Evolutionary conservation across 495 filamentous ascomycete genomes (phyloP), one percentile per base, ranked within the genome.

Genomic region (Clavariopsis aquatica): DNA sequence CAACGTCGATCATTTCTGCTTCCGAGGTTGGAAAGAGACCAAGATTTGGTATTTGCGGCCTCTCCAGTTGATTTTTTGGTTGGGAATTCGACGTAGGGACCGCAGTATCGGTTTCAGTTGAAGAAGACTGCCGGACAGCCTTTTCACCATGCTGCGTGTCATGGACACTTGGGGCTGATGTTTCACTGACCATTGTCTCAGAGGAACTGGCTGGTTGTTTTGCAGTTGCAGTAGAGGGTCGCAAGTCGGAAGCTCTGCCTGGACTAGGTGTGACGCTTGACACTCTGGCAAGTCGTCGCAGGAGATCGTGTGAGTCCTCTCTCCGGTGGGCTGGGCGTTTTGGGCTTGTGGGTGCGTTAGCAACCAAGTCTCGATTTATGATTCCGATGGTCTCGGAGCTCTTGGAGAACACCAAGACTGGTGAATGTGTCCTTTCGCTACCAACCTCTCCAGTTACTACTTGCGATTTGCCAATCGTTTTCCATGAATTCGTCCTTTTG

Each of bases 271-370:
- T 68, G 17, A 19, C 77, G 67, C 82, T 89, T 22, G 86, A 82
- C 20, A 82, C 82, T 69, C 84, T 78, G 2, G 87, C 84, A 7
- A 93, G 78, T 55, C 79, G 83, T 52, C 82, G 83, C 61, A 91
- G 78, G 31, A 91, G 73, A 57, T 88, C 85, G 31, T 83, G 82
- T 0, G 89, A 89, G 67, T 90, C 88, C 52, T 83, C 79, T 57
- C 76, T 69, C 10, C 62, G 45, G 49, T 76, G 70, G 5, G 31
- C 52, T 6, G 76, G 70, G 22, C 73, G 60, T 49, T 69, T 49
- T 13, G 61, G 29, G 28, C 36, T 54, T 36, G 61, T 59, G 49
- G 72, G 60, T 2, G 60, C 72, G 27, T 72, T 66, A 13, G 71
- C 65, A 43, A 66, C 63, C 9, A 71, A 45, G 23, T 59, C 52